Evolutionary conservation across 352 stramenopile genomes (phyloP).

Genomic region (Phytophthora foliorum): DNA sequence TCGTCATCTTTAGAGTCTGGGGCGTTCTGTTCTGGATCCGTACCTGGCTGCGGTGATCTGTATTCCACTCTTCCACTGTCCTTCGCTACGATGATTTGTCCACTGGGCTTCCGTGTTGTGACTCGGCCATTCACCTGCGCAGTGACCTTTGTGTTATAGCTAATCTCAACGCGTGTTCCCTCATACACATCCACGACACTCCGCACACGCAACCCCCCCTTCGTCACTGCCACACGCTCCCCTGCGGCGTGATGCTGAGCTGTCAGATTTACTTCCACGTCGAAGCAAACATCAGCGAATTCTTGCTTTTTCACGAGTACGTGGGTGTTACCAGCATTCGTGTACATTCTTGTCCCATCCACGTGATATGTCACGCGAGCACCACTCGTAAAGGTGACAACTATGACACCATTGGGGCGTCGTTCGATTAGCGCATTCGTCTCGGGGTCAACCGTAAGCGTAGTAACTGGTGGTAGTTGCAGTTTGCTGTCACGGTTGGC

Average conservation of each 20-base stretch:
- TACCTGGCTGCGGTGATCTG: conserved; percentile 9
- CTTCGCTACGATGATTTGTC: conserved; percentile 63
- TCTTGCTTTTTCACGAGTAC: conserved; percentile 63
- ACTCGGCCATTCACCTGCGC: conserved; percentile 79
- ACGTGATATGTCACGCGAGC: conserved; percentile 67
- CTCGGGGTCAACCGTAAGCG: conserved; percentile 69
- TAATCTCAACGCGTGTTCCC: conserved; percentile 67
- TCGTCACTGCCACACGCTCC: conserved; percentile 73
- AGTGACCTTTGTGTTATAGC: conserved; percentile 84
- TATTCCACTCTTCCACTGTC: conserved; percentile 83
- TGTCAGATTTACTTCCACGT: conserved; percentile 72
- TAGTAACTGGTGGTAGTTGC: conserved; percentile 15
- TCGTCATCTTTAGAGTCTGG: conserved; percentile 54
- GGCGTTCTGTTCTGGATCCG: neutral
- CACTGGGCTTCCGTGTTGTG: conserved; percentile 54
- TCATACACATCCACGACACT: conserved; percentile 62
- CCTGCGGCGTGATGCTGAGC: conserved; percentile 66
- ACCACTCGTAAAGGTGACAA: conserved; percentile 74
- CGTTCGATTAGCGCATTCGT: conserved; percentile 74
- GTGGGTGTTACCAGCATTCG: conserved; percentile 55
- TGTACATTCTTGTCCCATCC: conserved; percentile 73
- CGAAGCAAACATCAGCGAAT: conserved; percentile 74
- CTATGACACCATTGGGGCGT: conserved; percentile 55
- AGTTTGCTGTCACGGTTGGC: neutral
- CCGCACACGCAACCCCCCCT: conserved; percentile 69